Evolutionary conservation across 2,329 filamentous ascomycete genomes (phyloP), one percentile per base, ranked within the genome.

Genomic region (Colletotrichum lini): DNA sequence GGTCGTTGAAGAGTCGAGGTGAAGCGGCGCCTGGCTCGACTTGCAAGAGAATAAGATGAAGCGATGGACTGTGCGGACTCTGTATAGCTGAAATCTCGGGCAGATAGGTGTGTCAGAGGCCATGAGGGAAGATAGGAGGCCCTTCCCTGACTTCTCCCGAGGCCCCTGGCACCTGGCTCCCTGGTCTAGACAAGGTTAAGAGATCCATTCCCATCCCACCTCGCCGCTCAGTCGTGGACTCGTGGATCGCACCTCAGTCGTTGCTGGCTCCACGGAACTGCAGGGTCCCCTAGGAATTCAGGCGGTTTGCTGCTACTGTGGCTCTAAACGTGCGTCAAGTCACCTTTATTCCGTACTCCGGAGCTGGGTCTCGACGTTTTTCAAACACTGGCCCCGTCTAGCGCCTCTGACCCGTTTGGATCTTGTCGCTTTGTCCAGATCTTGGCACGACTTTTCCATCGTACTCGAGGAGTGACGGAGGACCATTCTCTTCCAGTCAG

Each of bases 301-400:
- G 58, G 18, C 45, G 57, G 45, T 47, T 58, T 65, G 64, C 65
- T 67, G 52, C 52, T 47, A 69, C 59, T 44, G 58, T 56, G 53
- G 65, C 65, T 56, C 45, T 72, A 72, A 71, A 69, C 65, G 42
- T 69, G 65, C 69, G 53, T 72, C 65, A 72, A 72, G 69, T 59
- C 40, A 49, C 40, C 69, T 64, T 59, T 69, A 63, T 68, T 30
- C 58, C 69, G 52, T 64, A 63, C 58, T 57, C 45, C 45, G 58
- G 58, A 40, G 59, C 65, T 63, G 58, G 59, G 52, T 72, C 65
- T 68, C 54, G 58, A 58, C 69, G 65, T 49, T 59, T 69, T 50
- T 56, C 58, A 72, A 72, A 72, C 69, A 72, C 65, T 64, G 53
- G 69, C 69, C 58, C 53, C 40, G 58, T 54, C 68, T 62, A 71